A percentile compares a stretch with the other conserved stretches of the same genome.
These are phyloP conservation scores for Paraconiothyrium brasiliense DNA, from an alignment of 2,329 filamentous ascomycete species.

Conservation along the genomic window DNA sequence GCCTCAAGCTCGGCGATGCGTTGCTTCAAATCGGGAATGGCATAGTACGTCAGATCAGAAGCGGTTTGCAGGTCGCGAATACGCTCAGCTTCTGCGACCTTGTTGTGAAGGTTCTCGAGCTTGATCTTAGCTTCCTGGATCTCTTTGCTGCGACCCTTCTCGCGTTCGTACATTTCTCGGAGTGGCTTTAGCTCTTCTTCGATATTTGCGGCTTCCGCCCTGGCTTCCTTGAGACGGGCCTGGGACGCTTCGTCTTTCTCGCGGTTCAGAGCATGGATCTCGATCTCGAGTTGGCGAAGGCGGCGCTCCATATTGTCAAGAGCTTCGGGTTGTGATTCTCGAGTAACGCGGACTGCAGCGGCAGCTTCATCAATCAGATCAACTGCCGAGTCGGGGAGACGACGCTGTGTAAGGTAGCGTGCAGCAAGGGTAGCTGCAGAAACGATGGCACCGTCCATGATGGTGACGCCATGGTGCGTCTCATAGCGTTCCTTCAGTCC, in stretches of 20 bases:
- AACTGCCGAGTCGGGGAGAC: conserved; percentile 95
- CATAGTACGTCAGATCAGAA: conserved; percentile 95
- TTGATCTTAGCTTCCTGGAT: conserved; percentile 96
- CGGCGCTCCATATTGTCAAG: conserved; percentile 94
- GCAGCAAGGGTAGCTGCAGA: conserved; percentile 90
- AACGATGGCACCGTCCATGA: conserved; percentile 92
- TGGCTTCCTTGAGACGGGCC: conserved; percentile 80
- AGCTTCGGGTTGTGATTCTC: conserved; percentile 95
- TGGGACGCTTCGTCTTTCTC: conserved; percentile 96
- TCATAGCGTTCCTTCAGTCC: conserved; percentile 98
- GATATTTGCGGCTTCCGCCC: conserved; percentile 91
- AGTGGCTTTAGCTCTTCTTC: conserved; percentile 92
- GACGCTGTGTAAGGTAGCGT: conserved; percentile 88
- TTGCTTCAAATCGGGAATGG: conserved; percentile 88
- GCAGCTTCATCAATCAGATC: conserved; percentile 97
- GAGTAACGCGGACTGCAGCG: conserved; percentile 92
- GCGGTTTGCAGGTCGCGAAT: conserved; percentile 84
- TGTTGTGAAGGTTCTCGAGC: conserved; percentile 88
- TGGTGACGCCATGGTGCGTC: conserved; percentile 96
- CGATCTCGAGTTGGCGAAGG: conserved; percentile 90
- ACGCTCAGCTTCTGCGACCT: conserved; percentile 92
- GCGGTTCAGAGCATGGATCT: conserved; percentile 92
- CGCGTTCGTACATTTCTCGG: conserved; percentile 93
- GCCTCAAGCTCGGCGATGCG: conserved; percentile 83
- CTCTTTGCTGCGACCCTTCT: conserved; percentile 88